Evolutionary conservation across 2,329 filamentous ascomycete species (phyloP).

Genomic region (Alternaria gaisen): DNA sequence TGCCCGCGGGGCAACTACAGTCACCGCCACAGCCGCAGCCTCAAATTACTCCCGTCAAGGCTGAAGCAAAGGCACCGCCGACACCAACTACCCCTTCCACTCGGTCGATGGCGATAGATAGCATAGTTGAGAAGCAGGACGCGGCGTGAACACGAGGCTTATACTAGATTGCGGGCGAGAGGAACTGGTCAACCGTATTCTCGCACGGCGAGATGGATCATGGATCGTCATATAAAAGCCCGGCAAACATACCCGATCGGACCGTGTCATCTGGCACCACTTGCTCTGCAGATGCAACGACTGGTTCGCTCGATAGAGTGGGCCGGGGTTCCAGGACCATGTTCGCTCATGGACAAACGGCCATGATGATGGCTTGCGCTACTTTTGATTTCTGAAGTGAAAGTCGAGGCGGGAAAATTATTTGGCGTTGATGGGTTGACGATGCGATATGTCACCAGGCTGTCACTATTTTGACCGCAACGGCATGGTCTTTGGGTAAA

Average conservation of each 20-base stretch:
- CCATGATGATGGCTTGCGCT: conserved; percentile 3
- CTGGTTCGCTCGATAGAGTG: conserved; percentile 9
- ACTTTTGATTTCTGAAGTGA: background rate
- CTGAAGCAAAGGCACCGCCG: conserved; percentile 45
- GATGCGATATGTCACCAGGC: conserved; percentile 3
- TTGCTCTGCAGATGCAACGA: conserved; percentile 3
- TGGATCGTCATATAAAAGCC: conserved; percentile 12
- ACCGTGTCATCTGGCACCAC: conserved; percentile 5
- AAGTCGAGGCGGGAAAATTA: conserved; percentile 14
- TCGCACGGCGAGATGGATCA: background rate
- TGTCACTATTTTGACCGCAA: conserved; percentile 5
- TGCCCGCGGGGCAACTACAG: conserved; percentile 5
- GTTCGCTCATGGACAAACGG: background rate
- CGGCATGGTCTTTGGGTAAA: conserved; percentile 2
- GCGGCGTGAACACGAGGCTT: conserved; percentile 35
- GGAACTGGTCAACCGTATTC: background rate
- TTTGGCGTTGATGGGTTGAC: conserved; percentile 24
- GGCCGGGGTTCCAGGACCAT: conserved; percentile 1
- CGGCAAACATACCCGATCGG: conserved; percentile 8
- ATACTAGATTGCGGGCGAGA: conserved; percentile 3
- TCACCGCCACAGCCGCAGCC: conserved; percentile 18
- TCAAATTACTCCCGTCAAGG: conserved; percentile 27
- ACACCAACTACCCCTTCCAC: conserved; percentile 50
- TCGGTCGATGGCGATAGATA: conserved; percentile 51
- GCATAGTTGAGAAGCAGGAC: conserved; percentile 51